These are phyloP conservation scores for Anthoceros angustus DNA, from an alignment of 225 moss, liverwort and hornwort species.

Conservation along the genomic window DNA sequence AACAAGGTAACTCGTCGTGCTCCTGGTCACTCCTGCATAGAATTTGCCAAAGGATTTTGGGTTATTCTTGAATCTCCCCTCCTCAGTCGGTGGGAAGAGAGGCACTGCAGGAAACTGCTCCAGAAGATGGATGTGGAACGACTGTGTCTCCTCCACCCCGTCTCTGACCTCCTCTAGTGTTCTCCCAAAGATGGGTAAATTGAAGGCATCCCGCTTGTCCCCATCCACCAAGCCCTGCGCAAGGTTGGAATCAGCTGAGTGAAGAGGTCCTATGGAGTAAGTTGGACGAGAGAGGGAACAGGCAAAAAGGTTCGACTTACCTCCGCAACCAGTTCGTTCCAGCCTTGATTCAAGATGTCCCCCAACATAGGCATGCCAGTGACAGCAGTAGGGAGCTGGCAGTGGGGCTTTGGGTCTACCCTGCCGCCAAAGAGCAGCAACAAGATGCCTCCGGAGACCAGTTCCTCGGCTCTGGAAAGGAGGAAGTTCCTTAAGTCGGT, in stretches of 20 bases:
- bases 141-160: background rate
- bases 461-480: slow-evolving; percentile 12
- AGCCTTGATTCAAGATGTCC: background rate
- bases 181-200: background rate
- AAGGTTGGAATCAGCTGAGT: background rate
- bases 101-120: background rate
- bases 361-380: background rate
- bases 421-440: slow-evolving; percentile 11
- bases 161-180: background rate
- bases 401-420: slow-evolving; percentile 1
- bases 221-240: background rate
- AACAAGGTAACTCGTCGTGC: background rate
- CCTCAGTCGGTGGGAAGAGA: background rate
- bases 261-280: too few relatives aligned
- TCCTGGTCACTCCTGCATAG: background rate
- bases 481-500: slow-evolving; percentile 10
- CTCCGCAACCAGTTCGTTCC: background rate
- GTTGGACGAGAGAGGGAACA: too few relatives aligned
- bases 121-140: background rate
- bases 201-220: background rate
- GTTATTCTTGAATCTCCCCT: background rate
- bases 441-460: slow-evolving; percentile 12
- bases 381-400: background rate
- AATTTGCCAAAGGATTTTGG: background rate
- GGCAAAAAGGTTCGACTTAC: background rate